Base-by-base conservation (phyloP, 106 monocot species). In the Vanilla planifolia region DNA sequence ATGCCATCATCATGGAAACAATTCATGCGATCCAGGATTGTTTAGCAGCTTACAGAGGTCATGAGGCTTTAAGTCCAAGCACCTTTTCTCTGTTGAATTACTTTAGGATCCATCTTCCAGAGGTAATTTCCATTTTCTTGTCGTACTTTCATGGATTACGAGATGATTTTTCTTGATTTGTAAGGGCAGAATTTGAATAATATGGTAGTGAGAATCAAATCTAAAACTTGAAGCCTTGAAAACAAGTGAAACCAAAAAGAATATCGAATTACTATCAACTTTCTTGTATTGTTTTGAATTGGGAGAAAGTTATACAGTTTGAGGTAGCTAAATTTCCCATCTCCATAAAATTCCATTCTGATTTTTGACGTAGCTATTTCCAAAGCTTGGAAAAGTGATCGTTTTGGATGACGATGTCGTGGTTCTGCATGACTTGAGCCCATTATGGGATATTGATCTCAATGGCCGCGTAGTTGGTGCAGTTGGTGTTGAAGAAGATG, bases 321-420 rank as follows among this genome's bases (percentile, higher is more conserved):
- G n/a, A n/a, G n/a, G n/a, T n/a, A n/a, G n/a, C n/a, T n/a, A n/a
- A n/a, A n/a, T n/a, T n/a, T n/a, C n/a, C n/a, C n/a, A n/a, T n/a
- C n/a, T n/a, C n/a, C n/a, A n/a, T n/a, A n/a, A n/a, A n/a, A n/a
- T n/a, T n/a, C n/a, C n/a, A n/a, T n/a, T n/a, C 37, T 37, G 10
- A 10, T 37, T 37, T 37, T 37, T 37, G 37, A 37, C 5, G 10
- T 65, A 84, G 84, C 47, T 84, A 4, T 78, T 81, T 39, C 86
- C 86, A 8, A 78, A 86, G 67, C 73, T 87, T 14, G 62, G 60
- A 44, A 78, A 60, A 70, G 72, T 87, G 63, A 76, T 87, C 23
- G 56, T 87, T 57, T 62, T 87, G 11, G 82, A 87, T 37, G 87
- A 82, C 59, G 87, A 87, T 55, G 75, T 82, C 8, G 72, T 87